A percentile compares a stretch with the other conserved stretches of the same genome.
These are phyloP conservation scores for Rhizopus microsporus DNA, from an alignment of 371 early-diverging fungal genomes.

Conservation along the genomic window DNA sequence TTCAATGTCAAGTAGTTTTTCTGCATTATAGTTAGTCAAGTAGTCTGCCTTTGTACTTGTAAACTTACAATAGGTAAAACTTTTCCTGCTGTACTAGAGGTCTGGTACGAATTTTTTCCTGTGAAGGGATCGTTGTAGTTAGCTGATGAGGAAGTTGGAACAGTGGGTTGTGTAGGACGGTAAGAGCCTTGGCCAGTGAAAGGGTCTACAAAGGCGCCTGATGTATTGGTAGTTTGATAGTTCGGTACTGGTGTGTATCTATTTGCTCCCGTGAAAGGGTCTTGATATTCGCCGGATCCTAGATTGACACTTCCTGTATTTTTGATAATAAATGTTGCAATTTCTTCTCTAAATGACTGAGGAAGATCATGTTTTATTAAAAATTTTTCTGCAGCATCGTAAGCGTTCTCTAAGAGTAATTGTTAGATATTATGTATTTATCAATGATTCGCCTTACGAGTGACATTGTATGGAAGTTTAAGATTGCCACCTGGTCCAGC, in stretches of 20 bases:
- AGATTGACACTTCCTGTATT: conserved; percentile 76
- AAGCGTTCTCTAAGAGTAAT: conserved; percentile 81
- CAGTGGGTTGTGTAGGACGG: conserved; percentile 12
- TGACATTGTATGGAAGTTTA: conserved; percentile 92
- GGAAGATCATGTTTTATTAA: conserved; percentile 78
- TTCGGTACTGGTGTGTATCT: conserved; percentile 47
- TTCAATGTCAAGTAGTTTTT: conserved; percentile 62
- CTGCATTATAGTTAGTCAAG: conserved; percentile 24
- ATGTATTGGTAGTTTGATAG: conserved; percentile 7
- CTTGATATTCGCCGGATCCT: conserved; percentile 49
- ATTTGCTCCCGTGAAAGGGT: conserved; percentile 70
- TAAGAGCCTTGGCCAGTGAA: conserved; percentile 51
- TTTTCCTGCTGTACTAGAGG: conserved; percentile 15
- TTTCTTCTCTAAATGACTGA: conserved; percentile 85
- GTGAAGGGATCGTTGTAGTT: conserved; percentile 38
- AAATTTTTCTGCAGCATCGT: conserved; percentile 90
- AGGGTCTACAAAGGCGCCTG: conserved; percentile 35
- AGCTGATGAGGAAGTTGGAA: conserved; percentile 1
- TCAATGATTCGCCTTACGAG: conserved; percentile 42
- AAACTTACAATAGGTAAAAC: conserved; percentile 27
- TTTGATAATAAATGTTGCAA: conserved; percentile 90
- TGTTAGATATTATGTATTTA: background rate
- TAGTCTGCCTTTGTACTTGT: background rate
- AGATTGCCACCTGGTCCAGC: conserved; percentile 74
- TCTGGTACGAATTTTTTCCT: conserved; percentile 23